Conservation (phyloP, 1,284 basidiomycete genomes). For the Ganoderma boninense region DNA sequence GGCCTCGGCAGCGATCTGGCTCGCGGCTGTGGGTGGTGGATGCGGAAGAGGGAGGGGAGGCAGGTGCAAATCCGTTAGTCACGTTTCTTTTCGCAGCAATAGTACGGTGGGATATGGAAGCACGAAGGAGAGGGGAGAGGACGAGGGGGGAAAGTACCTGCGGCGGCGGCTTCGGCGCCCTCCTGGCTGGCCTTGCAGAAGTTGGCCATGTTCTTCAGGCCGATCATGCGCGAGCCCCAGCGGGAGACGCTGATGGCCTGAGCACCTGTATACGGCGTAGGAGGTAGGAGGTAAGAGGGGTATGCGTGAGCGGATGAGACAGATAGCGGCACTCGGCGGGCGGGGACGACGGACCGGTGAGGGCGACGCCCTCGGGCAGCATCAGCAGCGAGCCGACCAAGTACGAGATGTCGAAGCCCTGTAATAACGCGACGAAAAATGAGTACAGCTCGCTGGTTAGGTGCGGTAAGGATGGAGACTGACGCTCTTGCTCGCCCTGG, state of each 20-base stretch:
- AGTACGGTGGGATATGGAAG: too few relatives aligned
- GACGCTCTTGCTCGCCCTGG: neutral
- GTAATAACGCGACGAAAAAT: too few relatives aligned
- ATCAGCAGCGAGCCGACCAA: neutral
- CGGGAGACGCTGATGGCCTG: neutral
- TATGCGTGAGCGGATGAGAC: neutral
- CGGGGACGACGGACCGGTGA: neutral
- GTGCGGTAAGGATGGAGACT: neutral
- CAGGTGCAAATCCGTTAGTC: too few relatives aligned
- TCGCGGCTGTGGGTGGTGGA: too few relatives aligned
- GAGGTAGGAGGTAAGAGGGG: neutral
- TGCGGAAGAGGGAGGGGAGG: too few relatives aligned
- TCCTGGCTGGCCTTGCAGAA: neutral
- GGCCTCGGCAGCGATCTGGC: too few relatives aligned
- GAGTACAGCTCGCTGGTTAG: neutral
- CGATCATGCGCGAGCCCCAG: neutral
- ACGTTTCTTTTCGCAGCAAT: too few relatives aligned
- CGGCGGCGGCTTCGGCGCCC: neutral
- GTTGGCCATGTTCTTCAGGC: neutral
- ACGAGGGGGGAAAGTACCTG: neutral
- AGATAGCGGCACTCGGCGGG: neutral
- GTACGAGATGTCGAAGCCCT: neutral
- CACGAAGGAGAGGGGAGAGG: too few relatives aligned
- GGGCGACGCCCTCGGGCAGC: neutral
- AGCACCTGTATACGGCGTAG: too few relatives aligned